These are phyloP conservation scores for Fusarium vanettenii DNA, from an alignment of 2,329 filamentous ascomycete species.

Conservation along the genomic window DNA sequence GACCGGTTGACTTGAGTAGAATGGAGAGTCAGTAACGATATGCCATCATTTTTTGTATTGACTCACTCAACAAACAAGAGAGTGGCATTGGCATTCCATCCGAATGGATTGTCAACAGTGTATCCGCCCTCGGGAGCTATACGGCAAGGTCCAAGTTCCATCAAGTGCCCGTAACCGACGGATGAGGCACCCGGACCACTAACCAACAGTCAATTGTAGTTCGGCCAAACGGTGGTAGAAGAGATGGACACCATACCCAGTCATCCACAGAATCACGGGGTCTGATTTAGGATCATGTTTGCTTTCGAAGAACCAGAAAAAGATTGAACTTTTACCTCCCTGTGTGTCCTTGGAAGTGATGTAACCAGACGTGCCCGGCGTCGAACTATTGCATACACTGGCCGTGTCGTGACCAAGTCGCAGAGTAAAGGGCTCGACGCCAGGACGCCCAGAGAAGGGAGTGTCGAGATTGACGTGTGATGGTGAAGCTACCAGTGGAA, in stretches of 20 bases:
- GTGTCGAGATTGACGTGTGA: neutral
- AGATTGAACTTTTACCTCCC: neutral
- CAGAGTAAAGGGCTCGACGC: neutral
- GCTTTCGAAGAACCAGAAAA: constrained; percentile 10
- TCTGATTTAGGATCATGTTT: constrained; percentile 2
- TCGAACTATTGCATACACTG: constrained; percentile 6
- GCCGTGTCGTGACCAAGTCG: neutral
- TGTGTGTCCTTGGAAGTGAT: neutral
- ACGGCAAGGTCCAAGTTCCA: constrained; percentile 14
- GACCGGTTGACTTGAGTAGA: neutral
- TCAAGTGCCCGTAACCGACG: neutral
- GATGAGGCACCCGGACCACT: constrained; percentile 14
- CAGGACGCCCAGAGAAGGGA: neutral
- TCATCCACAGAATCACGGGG: constrained; percentile 13
- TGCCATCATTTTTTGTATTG: too few relatives aligned
- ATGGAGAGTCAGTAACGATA: neutral
- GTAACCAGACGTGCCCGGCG: neutral
- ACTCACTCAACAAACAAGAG: constrained; percentile 12
- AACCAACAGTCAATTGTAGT: neutral
- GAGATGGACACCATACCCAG: neutral
- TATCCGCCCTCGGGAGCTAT: constrained; percentile 8
- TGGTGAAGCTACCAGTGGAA: neutral
- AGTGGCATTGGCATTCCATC: constrained; percentile 11
- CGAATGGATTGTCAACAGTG: constrained; percentile 8
- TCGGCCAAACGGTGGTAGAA: neutral